Base-by-base conservation (phyloP, 257 asterid genomes). In the Petunia axillaris region DNA sequence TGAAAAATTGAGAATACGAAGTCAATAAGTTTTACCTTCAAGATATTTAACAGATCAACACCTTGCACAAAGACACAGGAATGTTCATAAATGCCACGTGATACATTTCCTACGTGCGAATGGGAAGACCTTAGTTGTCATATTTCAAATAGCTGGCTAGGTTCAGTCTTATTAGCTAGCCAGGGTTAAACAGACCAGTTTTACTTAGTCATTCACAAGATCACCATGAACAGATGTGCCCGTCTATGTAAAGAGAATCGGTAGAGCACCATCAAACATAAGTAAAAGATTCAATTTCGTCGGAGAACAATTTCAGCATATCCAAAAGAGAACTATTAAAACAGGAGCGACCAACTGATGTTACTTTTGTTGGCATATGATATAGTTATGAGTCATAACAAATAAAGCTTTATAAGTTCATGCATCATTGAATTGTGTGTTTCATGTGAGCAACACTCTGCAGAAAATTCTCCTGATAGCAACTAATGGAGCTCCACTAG, bases 1-100 rank as follows among this genome's bases (percentile, higher is more conserved):
- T 94, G 77, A 40, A 83, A 25, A 76, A 75, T 8, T 25, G 3
- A 79, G 36, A 58, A 73, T 1, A 48, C 25, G 1, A 10, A 68
- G 60, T 71, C 77, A 48, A 43, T 3, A 66, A 48, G 71, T 38
- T 43, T 40, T 54, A 10, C 79, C 48, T 70, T 43, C 53, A 68
- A 0, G 58, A n/a, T 16, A 48, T 35, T 14, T 2, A 25, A 64
- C 43, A 44, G 2, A 48, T 16, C 6, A 46, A 59, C 15, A 5
- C 39, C 14, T 9, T 57, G n/a, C 36, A 57, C 63, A 57, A 57
- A 57, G 63, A 57, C n/a, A 57, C 15, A 13, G 68, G 37, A 37
- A 8, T 63, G 68, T 63, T 70, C 43, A 0, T 46, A 16, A 46
- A 43, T 59, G 25, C 43, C 4, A 5, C 43, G 48, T 6, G 11